Evolutionary conservation across 2,329 filamentous ascomycete species (phyloP).

Genomic region (Monilinia laxa): DNA sequence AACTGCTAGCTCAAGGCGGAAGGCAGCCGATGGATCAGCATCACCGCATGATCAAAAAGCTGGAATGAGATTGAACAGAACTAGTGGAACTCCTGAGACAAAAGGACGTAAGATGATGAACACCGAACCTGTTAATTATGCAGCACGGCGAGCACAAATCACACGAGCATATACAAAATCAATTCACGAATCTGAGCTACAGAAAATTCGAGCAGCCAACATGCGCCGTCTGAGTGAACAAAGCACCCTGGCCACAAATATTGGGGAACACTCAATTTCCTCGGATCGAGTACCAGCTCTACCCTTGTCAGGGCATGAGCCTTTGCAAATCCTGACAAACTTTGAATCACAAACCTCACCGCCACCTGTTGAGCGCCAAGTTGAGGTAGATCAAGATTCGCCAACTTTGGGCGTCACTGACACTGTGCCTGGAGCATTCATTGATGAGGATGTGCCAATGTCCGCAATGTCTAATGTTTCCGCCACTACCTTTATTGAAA

Average conservation of each 20-base stretch:
- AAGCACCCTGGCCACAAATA: not conserved
- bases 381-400: slow-evolving; percentile 50
- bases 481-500: slow-evolving; percentile 69
- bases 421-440: slow-evolving; percentile 61
- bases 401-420: slow-evolving; percentile 57
- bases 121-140: slow-evolving; percentile 79
- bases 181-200: slow-evolving; percentile 70
- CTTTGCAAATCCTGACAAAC: slow-evolving; percentile 35
- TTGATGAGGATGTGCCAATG: slow-evolving; percentile 50
- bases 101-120: slow-evolving; percentile 52
- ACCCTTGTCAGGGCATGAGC: slow-evolving; percentile 21
- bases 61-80: slow-evolving; percentile 38
- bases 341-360: slow-evolving; percentile 26
- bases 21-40: slow-evolving; percentile 51
- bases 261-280: not conserved
- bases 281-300: slow-evolving; percentile 20
- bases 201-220: slow-evolving; percentile 47
- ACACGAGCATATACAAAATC: slow-evolving; percentile 82
- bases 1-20: slow-evolving; percentile 68
- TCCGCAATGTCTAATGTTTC: slow-evolving; percentile 61
- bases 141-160: slow-evolving; percentile 76
- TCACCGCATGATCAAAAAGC: slow-evolving; percentile 33
- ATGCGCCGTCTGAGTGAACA: slow-evolving; percentile 38
- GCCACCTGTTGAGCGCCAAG: slow-evolving; percentile 15
- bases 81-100: slow-evolving; percentile 34